phyloP scores from a whole-genome alignment of 108 stramenopile genomes.

The Nitzschia putrida region DNA sequence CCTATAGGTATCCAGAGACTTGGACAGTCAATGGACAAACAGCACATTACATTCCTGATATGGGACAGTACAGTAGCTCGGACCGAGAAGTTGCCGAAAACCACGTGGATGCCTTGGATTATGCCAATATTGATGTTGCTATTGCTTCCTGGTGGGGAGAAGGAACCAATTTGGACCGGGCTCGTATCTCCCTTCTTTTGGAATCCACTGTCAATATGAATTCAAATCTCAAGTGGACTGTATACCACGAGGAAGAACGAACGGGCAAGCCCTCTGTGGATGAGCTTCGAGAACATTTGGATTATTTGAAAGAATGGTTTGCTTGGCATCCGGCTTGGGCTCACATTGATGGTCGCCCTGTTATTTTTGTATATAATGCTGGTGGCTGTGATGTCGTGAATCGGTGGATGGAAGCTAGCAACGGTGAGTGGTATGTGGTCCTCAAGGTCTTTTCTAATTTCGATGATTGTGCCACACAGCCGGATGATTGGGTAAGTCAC shows the following conservation, averaged over 20 bases:
- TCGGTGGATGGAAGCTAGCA: slow-evolving; percentile 32
- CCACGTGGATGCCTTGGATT: slow-evolving; percentile 36
- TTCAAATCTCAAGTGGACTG: slow-evolving; percentile 31
- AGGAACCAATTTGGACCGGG: slow-evolving; percentile 19
- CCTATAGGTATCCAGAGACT: slow-evolving; percentile 24
- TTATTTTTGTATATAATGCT: slow-evolving; percentile 35
- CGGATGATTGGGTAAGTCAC: slow-evolving; percentile 21
- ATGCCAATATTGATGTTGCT: slow-evolving; percentile 27
- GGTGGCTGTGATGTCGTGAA: slow-evolving; percentile 23
- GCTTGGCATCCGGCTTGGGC: slow-evolving; percentile 40
- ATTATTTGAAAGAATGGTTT: slow-evolving; percentile 38
- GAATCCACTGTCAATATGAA: slow-evolving; percentile 22
- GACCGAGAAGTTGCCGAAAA: slow-evolving; percentile 7
- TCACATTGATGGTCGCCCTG: slow-evolving; percentile 24
- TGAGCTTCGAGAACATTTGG: slow-evolving; percentile 18
- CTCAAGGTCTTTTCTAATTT: slow-evolving; percentile 23
- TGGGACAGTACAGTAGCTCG: slow-evolving; percentile 22
- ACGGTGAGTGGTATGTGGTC: slow-evolving; percentile 36
- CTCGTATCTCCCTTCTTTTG: slow-evolving; percentile 27
- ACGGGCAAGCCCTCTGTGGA: slow-evolving; percentile 3
- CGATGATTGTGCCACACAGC: slow-evolving; percentile 24
- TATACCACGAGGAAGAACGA: slow-evolving; percentile 38
- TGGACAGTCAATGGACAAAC: slow-evolving; percentile 28
- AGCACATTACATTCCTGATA: slow-evolving; percentile 14
- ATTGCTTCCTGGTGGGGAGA: slow-evolving; percentile 42